These are phyloP conservation scores for Fusarium domesticum DNA, from an alignment of 2,329 filamentous ascomycete genomes.

Conservation along the genomic window DNA sequence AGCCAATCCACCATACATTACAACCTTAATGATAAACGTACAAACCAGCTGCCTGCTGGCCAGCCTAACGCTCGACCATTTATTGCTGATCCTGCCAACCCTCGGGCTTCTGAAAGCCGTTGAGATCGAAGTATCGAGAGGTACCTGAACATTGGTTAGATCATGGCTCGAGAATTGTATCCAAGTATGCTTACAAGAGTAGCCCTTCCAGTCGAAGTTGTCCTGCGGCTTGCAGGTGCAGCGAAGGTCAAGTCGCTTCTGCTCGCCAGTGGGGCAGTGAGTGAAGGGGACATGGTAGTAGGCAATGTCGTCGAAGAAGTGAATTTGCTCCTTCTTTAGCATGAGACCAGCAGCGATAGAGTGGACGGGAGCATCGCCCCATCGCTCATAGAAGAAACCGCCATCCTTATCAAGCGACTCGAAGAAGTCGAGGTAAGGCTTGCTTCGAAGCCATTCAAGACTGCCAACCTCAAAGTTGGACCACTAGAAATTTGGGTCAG, in stretches of 20 bases:
- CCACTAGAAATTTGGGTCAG: conserved; percentile 60
- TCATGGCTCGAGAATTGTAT: neutral
- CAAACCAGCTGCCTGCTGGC: conserved; percentile 11
- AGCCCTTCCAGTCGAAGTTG: conserved; percentile 99
- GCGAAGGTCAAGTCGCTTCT: conserved; percentile 77
- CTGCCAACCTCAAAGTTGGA: conserved; percentile 98
- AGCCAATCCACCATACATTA: conserved; percentile 23
- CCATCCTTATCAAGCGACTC: conserved; percentile 82
- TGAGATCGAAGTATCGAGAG: conserved; percentile 79
- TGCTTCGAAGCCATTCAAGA: conserved; percentile 86
- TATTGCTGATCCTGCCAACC: conserved; percentile 74
- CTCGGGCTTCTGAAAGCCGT: conserved; percentile 75
- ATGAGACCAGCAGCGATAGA: conserved; percentile 90
- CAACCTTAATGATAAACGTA: conserved; percentile 23
- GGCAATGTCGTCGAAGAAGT: conserved; percentile 98
- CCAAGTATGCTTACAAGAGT: conserved; percentile 71
- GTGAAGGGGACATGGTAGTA: conserved; percentile 99
- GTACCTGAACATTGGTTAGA: conserved; percentile 47
- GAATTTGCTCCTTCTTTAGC: conserved; percentile 87
- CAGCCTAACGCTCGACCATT: conserved; percentile 7
- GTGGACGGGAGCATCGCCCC: conserved; percentile 96
- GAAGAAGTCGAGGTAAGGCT: conserved; percentile 89
- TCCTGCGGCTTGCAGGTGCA: conserved; percentile 94
- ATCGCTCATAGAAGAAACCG: conserved; percentile 98
- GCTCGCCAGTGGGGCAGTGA: conserved; percentile 90